Percentiles rank a stretch among this genome's conserved stretches.
Conservation (phyloP, 1,284 basidiomycete genomes). For the Moesziomyces antarcticus region DNA sequence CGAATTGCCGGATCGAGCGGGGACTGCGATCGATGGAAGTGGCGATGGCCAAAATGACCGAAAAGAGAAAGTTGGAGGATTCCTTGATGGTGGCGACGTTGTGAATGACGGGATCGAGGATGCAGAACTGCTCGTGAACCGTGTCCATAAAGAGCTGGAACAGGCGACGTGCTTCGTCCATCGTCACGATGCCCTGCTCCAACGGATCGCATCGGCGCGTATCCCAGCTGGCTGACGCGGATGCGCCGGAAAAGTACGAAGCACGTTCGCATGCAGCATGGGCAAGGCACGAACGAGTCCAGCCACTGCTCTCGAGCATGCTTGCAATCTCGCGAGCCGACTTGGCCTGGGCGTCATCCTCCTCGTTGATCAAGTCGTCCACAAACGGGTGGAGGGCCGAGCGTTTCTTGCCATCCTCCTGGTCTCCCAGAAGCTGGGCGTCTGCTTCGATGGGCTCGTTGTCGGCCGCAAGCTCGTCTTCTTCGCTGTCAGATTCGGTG, state of each 20-base stretch:
- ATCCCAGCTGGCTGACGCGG: slow-evolving; percentile 43
- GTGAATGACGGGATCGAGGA: slow-evolving; percentile 40
- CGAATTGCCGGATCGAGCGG: slow-evolving; percentile 38
- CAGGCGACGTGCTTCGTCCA: slow-evolving; percentile 40
- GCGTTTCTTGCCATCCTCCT: slow-evolving; percentile 18
- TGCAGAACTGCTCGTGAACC: slow-evolving; percentile 46
- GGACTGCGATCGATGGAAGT: slow-evolving; percentile 40
- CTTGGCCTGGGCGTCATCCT: slow-evolving; percentile 30
- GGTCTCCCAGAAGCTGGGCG: slow-evolving; percentile 11
- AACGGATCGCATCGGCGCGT: slow-evolving; percentile 41
- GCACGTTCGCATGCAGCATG: slow-evolving; percentile 46
- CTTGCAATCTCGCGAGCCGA: slow-evolving; percentile 34
- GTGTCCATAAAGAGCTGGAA: slow-evolving; percentile 38
- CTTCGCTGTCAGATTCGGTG: slow-evolving; percentile 42
- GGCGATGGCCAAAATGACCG: slow-evolving; percentile 45
- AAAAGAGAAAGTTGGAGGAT: slow-evolving; percentile 50
- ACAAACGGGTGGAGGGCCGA: slow-evolving; percentile 6
- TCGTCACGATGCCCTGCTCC: slow-evolving; percentile 43
- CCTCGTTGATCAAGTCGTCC: slow-evolving; percentile 22
- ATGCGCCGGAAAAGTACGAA: slow-evolving; percentile 48
- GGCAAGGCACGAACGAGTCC: slow-evolving; percentile 36
- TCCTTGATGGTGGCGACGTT: slow-evolving; percentile 39
- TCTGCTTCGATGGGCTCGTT: slow-evolving; percentile 6
- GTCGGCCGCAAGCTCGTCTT: slow-evolving; percentile 33
- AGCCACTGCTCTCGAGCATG: slow-evolving; percentile 38